Evolutionary conservation across 2,329 filamentous ascomycete species (phyloP), one percentile per base, ranked within the genome.

Genomic region (Scytalidium lignicola): DNA sequence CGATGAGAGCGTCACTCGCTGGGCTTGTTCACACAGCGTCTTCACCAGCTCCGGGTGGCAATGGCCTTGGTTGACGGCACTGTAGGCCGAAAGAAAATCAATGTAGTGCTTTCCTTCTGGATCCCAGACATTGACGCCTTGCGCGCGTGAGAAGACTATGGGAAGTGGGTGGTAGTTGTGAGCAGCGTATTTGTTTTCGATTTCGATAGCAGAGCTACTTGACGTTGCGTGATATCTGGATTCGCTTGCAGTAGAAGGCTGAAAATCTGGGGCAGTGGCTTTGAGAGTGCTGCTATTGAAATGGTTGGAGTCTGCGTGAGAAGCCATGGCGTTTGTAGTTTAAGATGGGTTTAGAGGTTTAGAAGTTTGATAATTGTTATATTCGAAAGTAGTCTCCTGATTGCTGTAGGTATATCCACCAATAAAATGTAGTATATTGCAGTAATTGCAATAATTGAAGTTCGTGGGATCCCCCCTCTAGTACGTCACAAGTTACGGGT

Each of bases 151-250:
- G 70, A 97, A 96, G 65, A 96, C 93, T 52, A 99, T 85, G 39
- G 93, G 93, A 2, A 99, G 81, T 15, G 93, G 93, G 71, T 97
- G 91, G 78, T 99, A 99, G 77, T 99, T 99, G 81, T 99, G 93
- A 44, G 93, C 93, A 44, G 93, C 93, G 69, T 82, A 92, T 66
- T 88, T 76, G 63, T 88, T 77, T 74, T 99, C 93, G 47, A 83
- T 74, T 47, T 83, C 73, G 67, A 96, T 95, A 61, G 93, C 92
- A 60, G 79, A 76, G 50, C 83, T 74, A 41, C 90, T 91, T 21
- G 92, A 90, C 18, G 87, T 68, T 48, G 90, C 79, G 72, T 96
- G 93, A 74, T 78, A 82, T 58, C 72, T 73, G 44, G 58, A 60
- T 37, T 58, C 56, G 26, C 26, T 28, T 48, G 58, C 47, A 17